Conservation (phyloP, 75 land plant genomes). For the Cryptomeria japonica region DNA sequence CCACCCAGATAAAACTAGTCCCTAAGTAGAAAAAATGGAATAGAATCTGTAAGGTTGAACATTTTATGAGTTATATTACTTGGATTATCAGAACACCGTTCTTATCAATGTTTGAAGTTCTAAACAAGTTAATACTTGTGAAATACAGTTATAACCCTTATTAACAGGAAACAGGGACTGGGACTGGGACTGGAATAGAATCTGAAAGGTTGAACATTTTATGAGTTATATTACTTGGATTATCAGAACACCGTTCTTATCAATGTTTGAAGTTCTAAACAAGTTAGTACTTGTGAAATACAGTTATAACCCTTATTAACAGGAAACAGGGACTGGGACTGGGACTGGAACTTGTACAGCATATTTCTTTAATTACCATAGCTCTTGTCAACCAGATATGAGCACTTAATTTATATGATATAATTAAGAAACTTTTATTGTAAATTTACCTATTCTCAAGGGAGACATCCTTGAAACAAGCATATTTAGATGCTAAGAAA, state of each 20-base stretch:
- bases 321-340: too few relatives aligned
- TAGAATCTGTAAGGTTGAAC: neutral
- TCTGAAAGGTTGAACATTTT: neutral
- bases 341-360: too few relatives aligned
- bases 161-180: too few relatives aligned
- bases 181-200: constrained; percentile 3
- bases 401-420: too few relatives aligned
- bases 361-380: too few relatives aligned
- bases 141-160: neutral
- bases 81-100: neutral
- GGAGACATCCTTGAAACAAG: too few relatives aligned
- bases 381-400: too few relatives aligned
- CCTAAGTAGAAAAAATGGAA: constrained; percentile 1
- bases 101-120: too few relatives aligned
- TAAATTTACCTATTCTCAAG: too few relatives aligned
- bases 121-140: neutral
- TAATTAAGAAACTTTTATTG: too few relatives aligned
- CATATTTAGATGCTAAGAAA: too few relatives aligned
- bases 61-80: neutral
- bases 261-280: neutral
- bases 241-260: neutral
- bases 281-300: neutral
- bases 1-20: neutral
- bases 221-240: neutral
- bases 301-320: neutral